A percentile compares a stretch with the other conserved stretches of the same genome.
phyloP scores from a whole-genome alignment of 2,329 filamentous ascomycete genomes.

The Stachybotrys chartarum region DNA sequence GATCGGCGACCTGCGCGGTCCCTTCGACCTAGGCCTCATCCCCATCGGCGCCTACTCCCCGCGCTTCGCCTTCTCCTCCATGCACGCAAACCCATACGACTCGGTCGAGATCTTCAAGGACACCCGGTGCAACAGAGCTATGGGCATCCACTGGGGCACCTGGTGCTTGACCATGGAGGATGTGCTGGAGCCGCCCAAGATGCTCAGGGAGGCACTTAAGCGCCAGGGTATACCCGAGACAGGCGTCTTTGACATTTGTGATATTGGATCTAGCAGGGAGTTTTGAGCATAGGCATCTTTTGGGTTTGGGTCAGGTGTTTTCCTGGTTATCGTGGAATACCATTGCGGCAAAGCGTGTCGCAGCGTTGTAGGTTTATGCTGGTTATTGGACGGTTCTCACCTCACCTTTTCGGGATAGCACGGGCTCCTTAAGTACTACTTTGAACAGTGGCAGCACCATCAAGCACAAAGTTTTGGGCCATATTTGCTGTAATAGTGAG shows the following conservation, averaged over 20 bases:
- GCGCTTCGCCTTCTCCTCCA: constrained; percentile 62
- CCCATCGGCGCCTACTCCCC: constrained; percentile 88
- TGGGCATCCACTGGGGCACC: constrained; percentile 90
- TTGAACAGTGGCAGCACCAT: no score
- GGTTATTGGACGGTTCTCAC: no score
- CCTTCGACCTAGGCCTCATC: constrained; percentile 86
- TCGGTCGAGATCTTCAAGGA: constrained; percentile 85
- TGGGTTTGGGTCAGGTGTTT: neutral
- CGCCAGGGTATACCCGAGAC: constrained; percentile 60
- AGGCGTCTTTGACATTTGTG: constrained; percentile 74
- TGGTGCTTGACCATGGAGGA: constrained; percentile 85
- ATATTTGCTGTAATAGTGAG: neutral
- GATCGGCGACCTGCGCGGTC: constrained; percentile 72
- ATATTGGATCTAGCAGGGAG: constrained; percentile 76
- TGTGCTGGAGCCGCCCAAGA: constrained; percentile 70
- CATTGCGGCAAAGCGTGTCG: neutral
- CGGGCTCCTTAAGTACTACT: no score
- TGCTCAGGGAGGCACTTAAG: constrained; percentile 65
- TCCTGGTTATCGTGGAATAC: neutral
- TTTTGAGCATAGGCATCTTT: constrained; percentile 39
- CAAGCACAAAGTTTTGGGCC: no score
- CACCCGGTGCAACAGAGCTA: constrained; percentile 66
- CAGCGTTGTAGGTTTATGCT: neutral
- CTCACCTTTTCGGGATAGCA: no score
- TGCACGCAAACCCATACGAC: constrained; percentile 85